These are phyloP conservation scores for Russula brevipes DNA, from an alignment of 768 basidiomycete genomes.

Conservation along the genomic window DNA sequence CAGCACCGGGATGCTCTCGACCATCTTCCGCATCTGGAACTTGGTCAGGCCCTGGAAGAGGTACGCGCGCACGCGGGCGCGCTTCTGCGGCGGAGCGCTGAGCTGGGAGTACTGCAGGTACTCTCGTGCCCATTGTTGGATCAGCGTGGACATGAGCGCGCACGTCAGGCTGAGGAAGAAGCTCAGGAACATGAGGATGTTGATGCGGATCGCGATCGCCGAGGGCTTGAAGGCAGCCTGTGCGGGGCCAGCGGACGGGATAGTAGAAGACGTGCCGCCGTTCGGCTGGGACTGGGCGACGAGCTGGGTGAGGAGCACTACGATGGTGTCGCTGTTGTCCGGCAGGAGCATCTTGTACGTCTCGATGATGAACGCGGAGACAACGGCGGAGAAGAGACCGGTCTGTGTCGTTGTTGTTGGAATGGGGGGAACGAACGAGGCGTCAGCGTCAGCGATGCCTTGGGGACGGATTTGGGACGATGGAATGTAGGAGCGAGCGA, in stretches of 20 bases:
- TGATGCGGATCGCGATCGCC: slow-evolving; percentile 7
- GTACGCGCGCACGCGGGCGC: slow-evolving; percentile 13
- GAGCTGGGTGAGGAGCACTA: slow-evolving; percentile 8
- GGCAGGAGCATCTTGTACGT: slow-evolving; percentile 21
- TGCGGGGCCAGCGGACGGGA: not conserved
- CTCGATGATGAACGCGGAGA: slow-evolving; percentile 25
- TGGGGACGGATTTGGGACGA: too few relatives aligned
- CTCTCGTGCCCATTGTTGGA: slow-evolving; percentile 21
- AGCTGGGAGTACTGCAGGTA: slow-evolving; percentile 10
- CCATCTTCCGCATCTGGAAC: slow-evolving; percentile 7
- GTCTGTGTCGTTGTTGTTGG: not conserved
- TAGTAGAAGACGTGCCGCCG: not conserved
- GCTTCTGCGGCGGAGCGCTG: slow-evolving; percentile 5
- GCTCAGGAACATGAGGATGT: slow-evolving; percentile 19
- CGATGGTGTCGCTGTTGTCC: slow-evolving; percentile 6
- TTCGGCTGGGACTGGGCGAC: not conserved
- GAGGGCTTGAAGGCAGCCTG: not conserved
- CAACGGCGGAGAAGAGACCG: slow-evolving; percentile 22
- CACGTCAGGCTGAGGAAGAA: slow-evolving; percentile 12
- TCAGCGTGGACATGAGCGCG: slow-evolving; percentile 13
- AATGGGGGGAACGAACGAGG: too few relatives aligned
- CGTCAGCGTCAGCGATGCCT: too few relatives aligned
- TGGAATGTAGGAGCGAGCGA: too few relatives aligned
- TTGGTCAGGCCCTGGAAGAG: slow-evolving; percentile 8
- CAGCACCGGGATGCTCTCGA: slow-evolving; percentile 11